Percentiles rank a stretch among this genome's conserved stretches.
Conservation (phyloP, 805 yeast species). For the Cephaloascus fragrans region DNA sequence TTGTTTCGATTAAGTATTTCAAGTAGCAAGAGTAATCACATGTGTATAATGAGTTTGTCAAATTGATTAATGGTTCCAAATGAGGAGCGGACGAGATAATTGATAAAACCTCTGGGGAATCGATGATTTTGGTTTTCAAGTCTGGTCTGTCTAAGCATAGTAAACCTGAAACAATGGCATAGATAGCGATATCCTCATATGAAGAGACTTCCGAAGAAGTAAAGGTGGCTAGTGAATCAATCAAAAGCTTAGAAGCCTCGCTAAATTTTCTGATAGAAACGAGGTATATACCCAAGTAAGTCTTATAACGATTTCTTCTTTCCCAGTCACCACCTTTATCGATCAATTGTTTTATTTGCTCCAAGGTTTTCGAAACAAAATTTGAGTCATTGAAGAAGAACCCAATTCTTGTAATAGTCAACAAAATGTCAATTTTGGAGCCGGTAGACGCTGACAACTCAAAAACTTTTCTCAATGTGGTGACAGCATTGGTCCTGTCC, state of each 20-base stretch:
- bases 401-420: slow-evolving; percentile 82
- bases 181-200: slow-evolving; percentile 84
- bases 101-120: slow-evolving; percentile 87
- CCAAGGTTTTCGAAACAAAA: slow-evolving; percentile 62
- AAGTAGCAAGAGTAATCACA: slow-evolving; percentile 81
- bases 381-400: slow-evolving; percentile 75
- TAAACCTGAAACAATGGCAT: slow-evolving; percentile 83
- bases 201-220: slow-evolving; percentile 85
- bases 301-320: slow-evolving; percentile 88
- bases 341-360: slow-evolving; percentile 61
- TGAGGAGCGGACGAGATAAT: slow-evolving; percentile 61
- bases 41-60: slow-evolving; percentile 80
- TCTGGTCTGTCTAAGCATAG: slow-evolving; percentile 76
- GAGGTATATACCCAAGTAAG: slow-evolving; percentile 77
- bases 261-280: slow-evolving; percentile 79
- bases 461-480: slow-evolving; percentile 60
- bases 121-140: slow-evolving; percentile 74
- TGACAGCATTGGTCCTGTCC: slow-evolving; percentile 62
- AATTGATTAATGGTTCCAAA: slow-evolving; percentile 70
- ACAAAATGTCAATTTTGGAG: slow-evolving; percentile 74
- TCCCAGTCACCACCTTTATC: slow-evolving; percentile 99
- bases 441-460: slow-evolving; percentile 83
- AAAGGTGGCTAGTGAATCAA: slow-evolving; percentile 90
- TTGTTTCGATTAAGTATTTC: slow-evolving; percentile 65
- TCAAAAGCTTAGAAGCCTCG: slow-evolving; percentile 77